phyloP scores from a whole-genome alignment of 768 basidiomycete genomes.

The Leucocoprinus sp. region DNA sequence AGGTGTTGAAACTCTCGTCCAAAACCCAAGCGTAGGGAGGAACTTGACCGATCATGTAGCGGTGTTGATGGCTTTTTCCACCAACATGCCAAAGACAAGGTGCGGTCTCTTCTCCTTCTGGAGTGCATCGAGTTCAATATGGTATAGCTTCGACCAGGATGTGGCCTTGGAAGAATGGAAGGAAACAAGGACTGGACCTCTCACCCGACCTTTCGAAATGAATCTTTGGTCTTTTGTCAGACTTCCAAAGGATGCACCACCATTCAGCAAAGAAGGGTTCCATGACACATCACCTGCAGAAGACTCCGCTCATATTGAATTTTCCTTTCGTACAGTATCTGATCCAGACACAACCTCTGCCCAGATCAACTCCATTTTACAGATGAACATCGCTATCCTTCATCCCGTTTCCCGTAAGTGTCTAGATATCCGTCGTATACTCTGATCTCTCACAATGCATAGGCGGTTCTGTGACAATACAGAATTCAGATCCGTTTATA shows the following conservation, averaged over 20 bases:
- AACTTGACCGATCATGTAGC: slow-evolving; percentile 17
- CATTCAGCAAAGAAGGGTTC: slow-evolving; percentile 4
- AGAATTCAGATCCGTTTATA: slow-evolving; percentile 6
- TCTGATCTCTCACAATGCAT: not conserved
- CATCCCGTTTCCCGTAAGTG: slow-evolving; percentile 11
- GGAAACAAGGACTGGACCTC: slow-evolving; percentile 9
- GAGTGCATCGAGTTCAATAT: not conserved
- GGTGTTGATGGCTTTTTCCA: not conserved
- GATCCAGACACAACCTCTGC: not conserved
- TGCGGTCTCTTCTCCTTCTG: not conserved
- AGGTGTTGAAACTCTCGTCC: slow-evolving; percentile 13
- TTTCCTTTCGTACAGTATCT: slow-evolving; percentile 10
- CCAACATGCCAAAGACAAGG: slow-evolving; percentile 1
- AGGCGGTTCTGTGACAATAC: slow-evolving; percentile 9
- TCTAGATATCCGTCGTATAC: too few species aligned
- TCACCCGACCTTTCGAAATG: not conserved
- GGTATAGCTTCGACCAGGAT: not conserved
- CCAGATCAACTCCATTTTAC: not conserved
- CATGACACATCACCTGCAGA: slow-evolving; percentile 11
- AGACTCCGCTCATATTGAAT: slow-evolving; percentile 12
- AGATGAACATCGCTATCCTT: not conserved
- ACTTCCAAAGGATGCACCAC: slow-evolving; percentile 7
- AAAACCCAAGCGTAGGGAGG: slow-evolving; percentile 17
- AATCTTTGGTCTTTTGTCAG: slow-evolving; percentile 11
- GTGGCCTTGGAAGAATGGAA: slow-evolving; percentile 12